Evolutionary conservation across 2,329 filamentous ascomycete genomes (phyloP).

Genomic region (Colletotrichum cuscutae): DNA sequence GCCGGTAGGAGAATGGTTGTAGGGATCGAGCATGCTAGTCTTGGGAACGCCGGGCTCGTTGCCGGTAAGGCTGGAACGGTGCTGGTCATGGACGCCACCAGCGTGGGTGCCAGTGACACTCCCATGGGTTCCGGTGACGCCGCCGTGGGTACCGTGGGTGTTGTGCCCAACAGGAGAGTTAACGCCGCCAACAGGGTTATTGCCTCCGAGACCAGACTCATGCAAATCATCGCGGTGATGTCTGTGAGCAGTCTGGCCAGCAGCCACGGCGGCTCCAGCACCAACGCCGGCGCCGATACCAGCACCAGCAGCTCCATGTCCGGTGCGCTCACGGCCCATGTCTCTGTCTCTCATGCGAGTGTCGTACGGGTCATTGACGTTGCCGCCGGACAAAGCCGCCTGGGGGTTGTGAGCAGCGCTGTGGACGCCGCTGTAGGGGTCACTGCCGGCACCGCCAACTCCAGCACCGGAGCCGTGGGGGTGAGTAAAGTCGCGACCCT

Average conservation of each 20-base stretch:
- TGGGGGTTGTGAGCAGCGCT: conserved; percentile 16
- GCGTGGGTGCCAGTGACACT: not conserved
- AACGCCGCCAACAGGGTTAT: not conserved
- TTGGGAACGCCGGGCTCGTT: conserved; percentile 22
- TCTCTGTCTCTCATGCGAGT: conserved; percentile 32
- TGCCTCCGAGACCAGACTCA: conserved; percentile 9
- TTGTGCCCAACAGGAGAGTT: conserved; percentile 3
- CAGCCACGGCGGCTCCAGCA: conserved; percentile 11
- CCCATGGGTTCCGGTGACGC: conserved; percentile 2
- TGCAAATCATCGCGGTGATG: conserved; percentile 29
- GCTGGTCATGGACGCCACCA: conserved; percentile 4
- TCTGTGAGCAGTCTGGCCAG: conserved; percentile 16
- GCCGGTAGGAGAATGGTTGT: conserved; percentile 8
- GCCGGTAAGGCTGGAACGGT: conserved; percentile 8
- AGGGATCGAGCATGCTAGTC: conserved; percentile 35
- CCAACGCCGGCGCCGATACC: conserved; percentile 26
- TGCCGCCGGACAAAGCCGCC: conserved; percentile 15
- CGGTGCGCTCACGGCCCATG: conserved; percentile 32
- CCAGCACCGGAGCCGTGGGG: conserved; percentile 13
- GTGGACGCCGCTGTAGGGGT: conserved; percentile 14
- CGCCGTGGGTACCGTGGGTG: not conserved
- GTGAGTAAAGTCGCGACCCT: conserved; percentile 28
- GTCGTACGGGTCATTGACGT: conserved; percentile 26
- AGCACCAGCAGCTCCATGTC: conserved; percentile 20
- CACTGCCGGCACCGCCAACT: conserved; percentile 9